Evolutionary conservation across 176 grass and related monocot species (phyloP).

Genomic region (Poa annua): DNA sequence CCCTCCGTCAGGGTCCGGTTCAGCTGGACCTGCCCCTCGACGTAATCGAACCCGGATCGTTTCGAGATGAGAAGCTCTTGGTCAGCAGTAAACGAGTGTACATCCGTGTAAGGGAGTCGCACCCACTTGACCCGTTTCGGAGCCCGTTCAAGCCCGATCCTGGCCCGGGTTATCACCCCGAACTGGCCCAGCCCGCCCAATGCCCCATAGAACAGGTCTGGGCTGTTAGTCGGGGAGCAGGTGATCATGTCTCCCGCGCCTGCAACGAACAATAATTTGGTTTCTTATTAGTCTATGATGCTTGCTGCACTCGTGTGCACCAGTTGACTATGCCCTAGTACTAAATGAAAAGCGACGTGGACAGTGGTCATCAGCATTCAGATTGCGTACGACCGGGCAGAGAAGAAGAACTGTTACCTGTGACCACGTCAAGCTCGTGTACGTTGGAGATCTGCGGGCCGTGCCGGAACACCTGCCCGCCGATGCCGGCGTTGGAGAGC

Average conservation of each 20-base stretch:
- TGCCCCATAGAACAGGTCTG: conserved; percentile 47
- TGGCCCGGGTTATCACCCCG: conserved; percentile 57
- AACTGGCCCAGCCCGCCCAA: conserved; percentile 63
- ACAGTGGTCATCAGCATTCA: no score
- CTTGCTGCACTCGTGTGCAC: background rate
- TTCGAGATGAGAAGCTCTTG: conserved; percentile 49
- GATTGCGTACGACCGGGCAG: background rate
- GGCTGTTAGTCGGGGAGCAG: conserved; percentile 29
- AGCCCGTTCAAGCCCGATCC: conserved; percentile 43
- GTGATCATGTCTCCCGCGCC: conserved; percentile 56
- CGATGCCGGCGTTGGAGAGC: conserved; percentile 59
- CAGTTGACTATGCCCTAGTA: background rate
- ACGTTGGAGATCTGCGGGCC: conserved; percentile 67
- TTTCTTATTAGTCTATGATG: background rate
- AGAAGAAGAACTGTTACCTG: conserved; percentile 33
- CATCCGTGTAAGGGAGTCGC: conserved; percentile 43
- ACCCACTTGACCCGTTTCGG: conserved; percentile 47
- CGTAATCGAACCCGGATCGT: conserved; percentile 35
- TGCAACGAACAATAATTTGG: background rate
- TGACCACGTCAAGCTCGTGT: conserved; percentile 56
- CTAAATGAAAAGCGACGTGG: background rate
- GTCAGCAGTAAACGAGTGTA: conserved; percentile 39
- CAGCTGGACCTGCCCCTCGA: conserved; percentile 53
- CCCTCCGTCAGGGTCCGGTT: conserved; percentile 39
- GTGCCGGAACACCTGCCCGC: conserved; percentile 56